Evolutionary conservation across 225 moss, liverwort and hornwort species (phyloP).

Genomic region (Climacium dendroides): DNA sequence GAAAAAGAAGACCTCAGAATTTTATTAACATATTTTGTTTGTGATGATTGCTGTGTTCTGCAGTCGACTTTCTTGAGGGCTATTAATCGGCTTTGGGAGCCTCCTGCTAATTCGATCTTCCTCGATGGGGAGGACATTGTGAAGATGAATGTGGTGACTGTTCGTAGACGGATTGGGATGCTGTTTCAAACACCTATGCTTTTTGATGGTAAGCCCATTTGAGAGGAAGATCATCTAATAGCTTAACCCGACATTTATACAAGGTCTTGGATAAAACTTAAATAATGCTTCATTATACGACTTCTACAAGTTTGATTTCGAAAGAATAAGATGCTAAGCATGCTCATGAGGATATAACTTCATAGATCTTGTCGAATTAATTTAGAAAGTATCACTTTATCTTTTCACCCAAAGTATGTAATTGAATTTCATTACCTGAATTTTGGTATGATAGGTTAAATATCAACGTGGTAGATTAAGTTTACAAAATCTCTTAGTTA

Average conservation of each 20-base stretch:
- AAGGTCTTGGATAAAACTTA: neutral
- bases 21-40: neutral
- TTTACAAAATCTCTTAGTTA: neutral
- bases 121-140: conserved; percentile 62
- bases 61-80: conserved; percentile 65
- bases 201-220: conserved; percentile 40
- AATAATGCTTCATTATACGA: neutral
- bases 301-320: neutral
- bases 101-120: conserved; percentile 47
- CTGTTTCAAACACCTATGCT: conserved; percentile 57
- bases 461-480: neutral
- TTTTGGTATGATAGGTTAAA: neutral
- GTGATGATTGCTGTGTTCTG: neutral
- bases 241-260: no score
- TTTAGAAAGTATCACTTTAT: neutral
- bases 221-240: neutral
- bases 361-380: neutral
- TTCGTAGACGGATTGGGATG: conserved; percentile 63
- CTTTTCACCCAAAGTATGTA: no score
- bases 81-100: conserved; percentile 77
- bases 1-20: neutral
- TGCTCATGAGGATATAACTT: neutral
- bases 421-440: neutral
- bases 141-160: conserved; percentile 44
- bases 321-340: neutral